Base-by-base conservation (phyloP, 192 early-diverging fungal species). In the Haplosporangium gracile region DNA sequence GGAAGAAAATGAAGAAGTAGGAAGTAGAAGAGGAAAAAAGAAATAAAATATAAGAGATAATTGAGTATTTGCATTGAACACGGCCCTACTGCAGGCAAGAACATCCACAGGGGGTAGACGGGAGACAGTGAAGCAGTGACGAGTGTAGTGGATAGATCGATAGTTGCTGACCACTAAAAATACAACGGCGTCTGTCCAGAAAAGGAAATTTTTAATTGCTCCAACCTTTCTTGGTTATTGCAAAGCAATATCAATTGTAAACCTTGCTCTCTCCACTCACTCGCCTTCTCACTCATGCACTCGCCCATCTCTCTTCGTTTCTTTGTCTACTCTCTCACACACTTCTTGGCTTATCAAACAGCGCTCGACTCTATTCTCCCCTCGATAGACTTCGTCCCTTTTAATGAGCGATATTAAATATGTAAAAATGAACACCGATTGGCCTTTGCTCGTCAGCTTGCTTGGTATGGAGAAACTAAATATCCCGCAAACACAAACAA, bases 191-290 rank as follows among this genome's bases (percentile, higher is more conserved):
- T 20, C 13, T 22, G 32, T 29, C 38, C 15, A 18, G 10, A 70
- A 70, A 70, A 39, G 68, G 68, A 34, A 70, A 70, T 70, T 70
- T 70, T 70, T 36, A 39, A 70, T 70, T 70, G 32, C 38, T 34
- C 10, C 11, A 65, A 29, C 60, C 29, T 29, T 65, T 29, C 20
- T 68, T 32, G 29, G 4, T 51, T 51, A 15, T 15, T 20, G 16
- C 22, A 57, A 26, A 57, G 55, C 55, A 26, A 18, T 18, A 45
- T 51, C 49, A 51, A 51, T 51, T 22, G 16, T 45, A 18, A 20
- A 7, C 8, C 45, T 47, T 47, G 8, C 10, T n/a, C 53, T n/a
- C 53, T 5, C 11, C 11, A 43, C 53, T n/a, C 47, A 49, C 47
- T 49, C 47, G 15, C 15, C 42, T n/a, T n/a, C n/a, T n/a, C n/a